Evolutionary conservation across 768 basidiomycete species (phyloP).

Genomic region (Leccinellum rugosiceps): DNA sequence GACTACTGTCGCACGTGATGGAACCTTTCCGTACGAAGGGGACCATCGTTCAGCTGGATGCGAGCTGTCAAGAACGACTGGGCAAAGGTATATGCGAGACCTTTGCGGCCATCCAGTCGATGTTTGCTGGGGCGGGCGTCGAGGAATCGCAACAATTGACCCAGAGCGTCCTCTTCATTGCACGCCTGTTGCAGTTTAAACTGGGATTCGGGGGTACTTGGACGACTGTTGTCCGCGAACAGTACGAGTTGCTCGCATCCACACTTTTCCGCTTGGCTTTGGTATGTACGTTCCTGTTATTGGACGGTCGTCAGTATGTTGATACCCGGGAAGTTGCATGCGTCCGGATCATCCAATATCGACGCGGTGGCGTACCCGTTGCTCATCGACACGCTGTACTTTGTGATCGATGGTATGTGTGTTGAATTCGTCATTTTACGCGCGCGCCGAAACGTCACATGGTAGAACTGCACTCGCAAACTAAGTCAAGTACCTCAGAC

Average conservation of each 20-base stretch:
- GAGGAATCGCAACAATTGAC: constrained; percentile 29
- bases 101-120: constrained; percentile 40
- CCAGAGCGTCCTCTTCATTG: constrained; percentile 51
- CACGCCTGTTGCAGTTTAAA: constrained; percentile 70
- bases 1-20: constrained; percentile 64
- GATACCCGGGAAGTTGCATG: constrained; percentile 44
- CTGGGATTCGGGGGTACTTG: constrained; percentile 61
- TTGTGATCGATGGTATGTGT: constrained; percentile 63
- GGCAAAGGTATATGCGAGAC: constrained; percentile 46
- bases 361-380: constrained; percentile 61
- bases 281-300: constrained; percentile 37
- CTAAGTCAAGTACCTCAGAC: constrained; percentile 50
- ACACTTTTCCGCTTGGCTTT: constrained; percentile 48
- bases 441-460: neutral
- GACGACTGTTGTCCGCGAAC: constrained; percentile 48
- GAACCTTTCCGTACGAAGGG: constrained; percentile 56
- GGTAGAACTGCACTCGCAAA: constrained; percentile 61
- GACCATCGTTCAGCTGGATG: constrained; percentile 47
- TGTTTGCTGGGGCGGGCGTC: constrained; percentile 27
- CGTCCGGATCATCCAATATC: constrained; percentile 44
- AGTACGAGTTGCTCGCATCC: constrained; percentile 40
- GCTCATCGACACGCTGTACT: constrained; percentile 71
- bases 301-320: constrained; percentile 4
- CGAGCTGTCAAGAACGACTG: constrained; percentile 53
- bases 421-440: neutral